Percentiles rank a stretch among this genome's conserved stretches.
Evolutionary conservation across 2,329 filamentous ascomycete genomes (phyloP).

Genomic region (Geoglossum cookeanum): DNA sequence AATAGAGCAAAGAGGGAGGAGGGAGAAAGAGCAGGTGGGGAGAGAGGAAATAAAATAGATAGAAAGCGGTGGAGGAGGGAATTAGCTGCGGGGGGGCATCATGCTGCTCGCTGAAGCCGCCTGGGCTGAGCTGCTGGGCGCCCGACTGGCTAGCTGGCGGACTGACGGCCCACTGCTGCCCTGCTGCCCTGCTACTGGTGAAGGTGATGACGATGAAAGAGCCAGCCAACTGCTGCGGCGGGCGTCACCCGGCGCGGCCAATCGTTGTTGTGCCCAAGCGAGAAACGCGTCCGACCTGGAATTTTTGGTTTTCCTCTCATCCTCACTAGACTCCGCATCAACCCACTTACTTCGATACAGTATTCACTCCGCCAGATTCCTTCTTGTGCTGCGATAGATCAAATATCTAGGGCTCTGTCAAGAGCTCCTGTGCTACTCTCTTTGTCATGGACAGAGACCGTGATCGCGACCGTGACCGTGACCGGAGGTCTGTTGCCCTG

Average conservation of each 20-base stretch:
- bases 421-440: conserved; percentile 17
- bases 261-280: not conserved
- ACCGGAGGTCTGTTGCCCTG: conserved; percentile 4
- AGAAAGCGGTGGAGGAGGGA: not conserved
- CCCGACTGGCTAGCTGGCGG: not conserved
- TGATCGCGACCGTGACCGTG: conserved; percentile 11
- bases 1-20: not conserved
- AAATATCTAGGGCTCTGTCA: not conserved
- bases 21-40: not conserved
- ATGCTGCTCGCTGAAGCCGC: too few relatives aligned
- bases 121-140: too few relatives aligned
- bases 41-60: not conserved
- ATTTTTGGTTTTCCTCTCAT: conserved; percentile 1
- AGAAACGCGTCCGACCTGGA: conserved; percentile 2
- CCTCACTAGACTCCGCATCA: not conserved
- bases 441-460: conserved; percentile 16
- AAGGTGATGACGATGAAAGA: not conserved
- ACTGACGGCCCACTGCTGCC: not conserved
- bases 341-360: not conserved
- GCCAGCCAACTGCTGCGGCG: not conserved
- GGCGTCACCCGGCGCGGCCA: not conserved
- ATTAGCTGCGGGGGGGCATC: not conserved
- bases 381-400: conserved; percentile 3
- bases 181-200: not conserved
- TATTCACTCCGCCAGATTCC: not conserved